phyloP scores from a whole-genome alignment of 2,329 filamentous ascomycete species.

The Paraphaeosphaeria sporulosa region DNA sequence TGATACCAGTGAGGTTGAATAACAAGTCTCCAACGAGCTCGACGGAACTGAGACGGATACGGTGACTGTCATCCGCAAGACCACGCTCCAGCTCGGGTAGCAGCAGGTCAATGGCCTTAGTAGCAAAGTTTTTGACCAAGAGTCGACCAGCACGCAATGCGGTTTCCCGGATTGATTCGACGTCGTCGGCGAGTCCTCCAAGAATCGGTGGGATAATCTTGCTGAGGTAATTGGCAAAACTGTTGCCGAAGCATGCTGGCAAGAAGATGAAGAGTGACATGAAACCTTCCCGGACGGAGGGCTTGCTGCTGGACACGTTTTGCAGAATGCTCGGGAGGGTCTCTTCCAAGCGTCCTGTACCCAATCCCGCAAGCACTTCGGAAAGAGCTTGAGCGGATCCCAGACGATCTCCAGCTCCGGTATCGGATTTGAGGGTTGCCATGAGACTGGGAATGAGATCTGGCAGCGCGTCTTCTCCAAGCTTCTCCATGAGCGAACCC shows the following conservation, averaged over 20 bases:
- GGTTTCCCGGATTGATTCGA: slow-evolving; percentile 97
- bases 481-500: slow-evolving; percentile 95
- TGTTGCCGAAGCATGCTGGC: slow-evolving; percentile 98
- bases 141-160: slow-evolving; percentile 90
- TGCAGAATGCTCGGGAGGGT: slow-evolving; percentile 95
- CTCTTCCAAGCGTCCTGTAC: slow-evolving; percentile 91
- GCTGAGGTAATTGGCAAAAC: slow-evolving; percentile 93
- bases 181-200: slow-evolving; percentile 90
- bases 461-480: slow-evolving; percentile 94
- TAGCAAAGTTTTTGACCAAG: slow-evolving; percentile 97
- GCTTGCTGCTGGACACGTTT: slow-evolving; percentile 90
- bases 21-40: slow-evolving; percentile 95
- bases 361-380: slow-evolving; percentile 93
- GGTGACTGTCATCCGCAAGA: slow-evolving; percentile 95
- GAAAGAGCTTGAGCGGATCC: slow-evolving; percentile 96
- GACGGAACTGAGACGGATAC: slow-evolving; percentile 97
- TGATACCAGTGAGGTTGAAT: slow-evolving; percentile 97
- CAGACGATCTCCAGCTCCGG: slow-evolving; percentile 92
- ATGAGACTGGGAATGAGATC: slow-evolving; percentile 98
- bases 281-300: slow-evolving; percentile 94
- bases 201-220: slow-evolving; percentile 96
- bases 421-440: slow-evolving; percentile 96
- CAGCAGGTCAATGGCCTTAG: slow-evolving; percentile 90
- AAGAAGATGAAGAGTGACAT: slow-evolving; percentile 99
- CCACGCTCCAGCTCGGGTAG: slow-evolving; percentile 95